Evolutionary conservation across 208 protist species (phyloP).

Genomic region (Histomonas meleagridis): DNA sequence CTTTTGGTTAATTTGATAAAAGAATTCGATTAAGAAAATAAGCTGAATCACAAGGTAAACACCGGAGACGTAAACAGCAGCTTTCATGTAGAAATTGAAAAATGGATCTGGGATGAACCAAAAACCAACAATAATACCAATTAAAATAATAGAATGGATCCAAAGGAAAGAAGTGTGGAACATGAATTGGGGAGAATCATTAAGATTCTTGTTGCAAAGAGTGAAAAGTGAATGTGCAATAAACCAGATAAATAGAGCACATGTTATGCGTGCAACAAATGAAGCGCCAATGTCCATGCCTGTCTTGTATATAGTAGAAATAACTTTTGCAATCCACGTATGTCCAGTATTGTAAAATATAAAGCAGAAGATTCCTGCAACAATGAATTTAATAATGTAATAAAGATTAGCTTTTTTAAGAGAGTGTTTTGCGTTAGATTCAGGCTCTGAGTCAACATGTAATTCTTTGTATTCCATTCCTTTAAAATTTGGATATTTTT

Average conservation of each 20-base stretch:
- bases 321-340: not conserved
- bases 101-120: conserved; percentile 17
- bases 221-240: not conserved
- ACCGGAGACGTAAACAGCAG: not conserved
- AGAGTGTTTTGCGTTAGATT: not conserved
- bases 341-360: conserved; percentile 1
- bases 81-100: conserved; percentile 15
- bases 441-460: too few species aligned
- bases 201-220: not conserved
- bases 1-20: not conserved
- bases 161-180: not conserved
- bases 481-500: too few species aligned
- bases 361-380: conserved; percentile 16
- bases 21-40: not conserved
- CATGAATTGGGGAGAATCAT: conserved; percentile 19
- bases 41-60: conserved; percentile 17
- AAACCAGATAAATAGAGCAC: not conserved
- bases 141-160: not conserved
- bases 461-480: too few species aligned
- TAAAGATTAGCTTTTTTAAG: conserved; percentile 23
- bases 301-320: not conserved
- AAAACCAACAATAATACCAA: not conserved
- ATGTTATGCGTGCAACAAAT: not conserved
- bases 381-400: not conserved
- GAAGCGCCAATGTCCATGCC: not conserved